Conservation (phyloP, 139 green algal genomes). For the Pseudopediastrum boryanum region DNA sequence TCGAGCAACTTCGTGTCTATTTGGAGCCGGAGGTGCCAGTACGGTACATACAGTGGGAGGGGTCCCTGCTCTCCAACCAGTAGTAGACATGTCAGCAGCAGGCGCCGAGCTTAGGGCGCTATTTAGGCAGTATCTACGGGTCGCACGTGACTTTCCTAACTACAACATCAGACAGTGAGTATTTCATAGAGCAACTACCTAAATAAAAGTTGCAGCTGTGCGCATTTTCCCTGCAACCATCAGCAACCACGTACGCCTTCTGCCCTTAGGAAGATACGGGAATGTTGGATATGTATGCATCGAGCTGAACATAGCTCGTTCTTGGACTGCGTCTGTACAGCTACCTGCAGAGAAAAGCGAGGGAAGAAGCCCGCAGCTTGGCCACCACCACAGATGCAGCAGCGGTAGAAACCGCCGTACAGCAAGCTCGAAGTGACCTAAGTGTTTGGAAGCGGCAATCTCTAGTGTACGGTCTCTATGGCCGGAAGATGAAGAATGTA, state of each 20-base stretch:
- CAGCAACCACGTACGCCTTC: no score
- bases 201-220: no score
- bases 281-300: no score
- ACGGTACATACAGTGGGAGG: no score
- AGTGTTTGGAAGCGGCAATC: conserved; percentile 68
- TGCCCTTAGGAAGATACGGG: no score
- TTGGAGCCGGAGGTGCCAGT: no score
- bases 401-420: conserved; percentile 35
- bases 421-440: conserved; percentile 53
- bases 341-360: conserved; percentile 66
- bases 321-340: no score
- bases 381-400: conserved; percentile 22
- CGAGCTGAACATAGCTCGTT: neutral
- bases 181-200: no score
- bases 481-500: conserved; percentile 66
- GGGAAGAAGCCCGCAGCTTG: conserved; percentile 52
- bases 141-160: conserved; percentile 66
- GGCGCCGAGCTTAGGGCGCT: conserved; percentile 29
- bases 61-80: no score
- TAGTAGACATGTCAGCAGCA: neutral
- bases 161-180: conserved; percentile 82
- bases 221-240: no score
- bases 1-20: no score
- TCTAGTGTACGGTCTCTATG: conserved; percentile 74
- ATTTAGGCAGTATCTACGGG: conserved; percentile 41